Conservation (phyloP, 306 rosid genomes). For the Sicyos baderoa region DNA sequence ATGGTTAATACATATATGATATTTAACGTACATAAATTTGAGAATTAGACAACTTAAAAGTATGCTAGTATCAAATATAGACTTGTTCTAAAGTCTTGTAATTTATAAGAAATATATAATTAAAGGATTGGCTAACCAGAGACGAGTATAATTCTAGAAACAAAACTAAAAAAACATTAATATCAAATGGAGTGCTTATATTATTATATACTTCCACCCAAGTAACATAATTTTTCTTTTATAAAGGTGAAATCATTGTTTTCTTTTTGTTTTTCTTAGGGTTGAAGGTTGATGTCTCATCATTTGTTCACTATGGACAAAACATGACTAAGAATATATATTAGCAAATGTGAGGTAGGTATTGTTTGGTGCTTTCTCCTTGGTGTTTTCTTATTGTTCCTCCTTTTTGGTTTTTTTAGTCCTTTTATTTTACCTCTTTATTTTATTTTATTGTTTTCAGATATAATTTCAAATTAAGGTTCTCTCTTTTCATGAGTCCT, state of each 20-base stretch:
- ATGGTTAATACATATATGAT: too few species aligned
- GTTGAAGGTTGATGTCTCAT: neutral
- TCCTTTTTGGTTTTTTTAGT: slow-evolving; percentile 1
- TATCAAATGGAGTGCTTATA: neutral
- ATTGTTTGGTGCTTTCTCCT: neutral
- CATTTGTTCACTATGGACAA: neutral
- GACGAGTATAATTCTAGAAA: neutral
- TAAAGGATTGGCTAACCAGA: neutral
- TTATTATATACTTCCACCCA: neutral
- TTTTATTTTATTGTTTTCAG: too few species aligned
- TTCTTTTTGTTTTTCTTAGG: slow-evolving; percentile 5
- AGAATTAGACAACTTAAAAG: too few species aligned
- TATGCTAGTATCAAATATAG: too few species aligned
- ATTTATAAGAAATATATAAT: too few species aligned
- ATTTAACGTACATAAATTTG: too few species aligned
- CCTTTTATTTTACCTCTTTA: neutral
- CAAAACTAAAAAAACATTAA: neutral
- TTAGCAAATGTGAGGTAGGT: neutral
- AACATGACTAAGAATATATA: slow-evolving; percentile 5
- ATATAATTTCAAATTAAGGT: neutral
- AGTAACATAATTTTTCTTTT: neutral
- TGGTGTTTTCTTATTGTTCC: slow-evolving; percentile 3
- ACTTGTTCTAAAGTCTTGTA: too few species aligned
- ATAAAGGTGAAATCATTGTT: slow-evolving; percentile 10
- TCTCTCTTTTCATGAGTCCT: neutral